Percentiles rank a stretch among this genome's conserved stretches.
phyloP scores from a whole-genome alignment of 352 stramenopile species.

The Phytopythium montanum region DNA sequence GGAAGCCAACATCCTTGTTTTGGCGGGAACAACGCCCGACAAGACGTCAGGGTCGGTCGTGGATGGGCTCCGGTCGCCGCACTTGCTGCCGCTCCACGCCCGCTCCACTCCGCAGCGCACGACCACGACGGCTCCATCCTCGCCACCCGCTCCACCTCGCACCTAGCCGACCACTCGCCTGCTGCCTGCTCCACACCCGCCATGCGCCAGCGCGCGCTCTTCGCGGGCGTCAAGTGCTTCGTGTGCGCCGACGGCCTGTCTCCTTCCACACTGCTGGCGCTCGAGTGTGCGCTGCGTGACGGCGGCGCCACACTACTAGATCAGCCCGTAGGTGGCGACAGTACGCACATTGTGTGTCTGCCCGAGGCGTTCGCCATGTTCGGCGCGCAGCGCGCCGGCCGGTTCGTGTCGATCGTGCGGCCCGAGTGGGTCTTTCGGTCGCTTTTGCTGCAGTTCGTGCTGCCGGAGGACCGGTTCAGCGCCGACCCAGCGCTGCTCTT shows the following conservation, averaged over 20 bases:
- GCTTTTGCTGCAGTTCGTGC: conserved; percentile 56
- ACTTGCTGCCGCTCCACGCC: background rate
- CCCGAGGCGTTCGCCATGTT: conserved; percentile 49
- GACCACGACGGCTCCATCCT: background rate
- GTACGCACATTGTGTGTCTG: conserved; percentile 75
- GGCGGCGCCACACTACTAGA: conserved; percentile 47
- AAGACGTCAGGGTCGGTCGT: background rate
- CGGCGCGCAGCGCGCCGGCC: conserved; percentile 41
- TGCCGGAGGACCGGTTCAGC: conserved; percentile 74
- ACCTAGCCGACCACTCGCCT: background rate
- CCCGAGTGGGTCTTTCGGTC: conserved; percentile 79
- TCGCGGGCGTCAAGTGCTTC: conserved; percentile 39
- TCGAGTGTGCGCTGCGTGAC: conserved; percentile 63
- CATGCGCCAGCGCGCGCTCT: conserved; percentile 50
- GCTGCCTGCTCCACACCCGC: background rate
- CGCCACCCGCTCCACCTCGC: background rate
- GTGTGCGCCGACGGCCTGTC: conserved; percentile 51
- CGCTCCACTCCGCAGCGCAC: background rate
- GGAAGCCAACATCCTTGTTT: background rate
- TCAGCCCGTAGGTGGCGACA: conserved; percentile 15
- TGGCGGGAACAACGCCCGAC: background rate
- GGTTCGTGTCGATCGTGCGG: conserved; percentile 70
- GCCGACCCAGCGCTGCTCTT: conserved; percentile 76
- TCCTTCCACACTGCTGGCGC: conserved; percentile 25
- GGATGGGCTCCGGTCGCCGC: background rate